Base-by-base conservation (phyloP, 2,329 filamentous ascomycete genomes). In the Sporothrix brasiliensis region DNA sequence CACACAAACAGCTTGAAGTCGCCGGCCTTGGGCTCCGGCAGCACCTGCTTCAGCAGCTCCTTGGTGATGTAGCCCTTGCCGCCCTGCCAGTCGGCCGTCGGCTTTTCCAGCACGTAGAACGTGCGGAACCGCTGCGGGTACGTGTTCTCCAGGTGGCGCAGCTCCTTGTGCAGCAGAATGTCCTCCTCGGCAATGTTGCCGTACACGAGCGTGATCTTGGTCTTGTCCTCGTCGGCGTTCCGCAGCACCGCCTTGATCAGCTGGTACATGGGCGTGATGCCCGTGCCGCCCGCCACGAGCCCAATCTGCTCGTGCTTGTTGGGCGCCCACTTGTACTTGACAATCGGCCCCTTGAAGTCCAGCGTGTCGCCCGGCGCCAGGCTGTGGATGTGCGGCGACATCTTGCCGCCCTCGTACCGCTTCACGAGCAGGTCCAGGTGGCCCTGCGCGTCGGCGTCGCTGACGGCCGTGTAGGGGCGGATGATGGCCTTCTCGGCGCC, bases 201-300 rank as follows among this genome's bases (percentile, higher is more conserved):
- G 78, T 94, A 97, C 50, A 99, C 87, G 44, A 99, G 89, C 6
- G 94, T 98, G 54, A 99, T 93, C 85, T 97, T 97, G 76, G 95
- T 99, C 88, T 95, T 94, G 84, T 99, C 95, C 19, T 27, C 9
- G 14, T 41, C 68, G 72, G 94, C 93, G 87, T 97, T 97, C 82
- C 91, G 92, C 89, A 98, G 97, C 83, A 99, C 97, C 78, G 90
- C 87, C 73, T 92, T 92, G 74, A 89, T 85, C 60, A 99, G 89
- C 85, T 99, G 95, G 86, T 92, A 98, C 94, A 98, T 97, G 75
- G 95, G 95, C 13, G 95, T 95, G 80, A 99, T 97, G 73, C 95
- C 95, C 9, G 95, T 97, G 74, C 95, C 95, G 76, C 95, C 95
- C n/a, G 94, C 93, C 73, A 99, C 87, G 74, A 94, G 85, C 52